phyloP scores from a whole-genome alignment of 1,284 basidiomycete genomes.

The Athelia sp. region DNA sequence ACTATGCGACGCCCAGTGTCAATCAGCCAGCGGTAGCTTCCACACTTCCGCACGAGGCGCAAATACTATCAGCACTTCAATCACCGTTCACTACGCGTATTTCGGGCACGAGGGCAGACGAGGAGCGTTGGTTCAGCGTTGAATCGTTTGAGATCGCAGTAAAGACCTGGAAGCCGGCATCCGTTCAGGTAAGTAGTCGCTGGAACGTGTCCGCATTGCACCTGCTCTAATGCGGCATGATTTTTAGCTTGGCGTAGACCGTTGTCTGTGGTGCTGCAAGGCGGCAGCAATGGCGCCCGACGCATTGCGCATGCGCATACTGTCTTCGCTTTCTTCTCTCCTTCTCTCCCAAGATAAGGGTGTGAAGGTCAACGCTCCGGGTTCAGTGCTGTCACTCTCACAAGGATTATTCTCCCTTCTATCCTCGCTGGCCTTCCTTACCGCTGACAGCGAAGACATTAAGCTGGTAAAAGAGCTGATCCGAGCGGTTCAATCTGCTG shows the following conservation, averaged over 20 bases:
- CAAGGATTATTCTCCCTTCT: constrained; percentile 49
- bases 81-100: constrained; percentile 45
- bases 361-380: constrained; percentile 37
- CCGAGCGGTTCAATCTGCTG: constrained; percentile 28
- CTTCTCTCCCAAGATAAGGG: constrained; percentile 41
- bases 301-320: constrained; percentile 38
- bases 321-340: constrained; percentile 44
- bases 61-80: constrained; percentile 54
- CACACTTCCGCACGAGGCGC: constrained; percentile 48
- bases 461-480: constrained; percentile 30
- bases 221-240: constrained; percentile 2
- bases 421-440: constrained; percentile 18
- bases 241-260: constrained; percentile 49
- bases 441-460: constrained; percentile 6
- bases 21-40: constrained; percentile 20
- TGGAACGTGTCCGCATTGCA: not conserved
- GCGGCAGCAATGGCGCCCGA: constrained; percentile 40
- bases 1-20: constrained; percentile 32
- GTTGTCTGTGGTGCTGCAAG: constrained; percentile 64
- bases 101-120: constrained; percentile 29
- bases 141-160: constrained; percentile 56
- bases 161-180: constrained; percentile 48
- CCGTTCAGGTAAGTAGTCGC: constrained; percentile 36
- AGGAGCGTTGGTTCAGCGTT: constrained; percentile 51
- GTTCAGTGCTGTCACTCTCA: constrained; percentile 47